These are phyloP conservation scores for Isatis lusitanica DNA, from an alignment of 441 rosid species.

Conservation along the genomic window DNA sequence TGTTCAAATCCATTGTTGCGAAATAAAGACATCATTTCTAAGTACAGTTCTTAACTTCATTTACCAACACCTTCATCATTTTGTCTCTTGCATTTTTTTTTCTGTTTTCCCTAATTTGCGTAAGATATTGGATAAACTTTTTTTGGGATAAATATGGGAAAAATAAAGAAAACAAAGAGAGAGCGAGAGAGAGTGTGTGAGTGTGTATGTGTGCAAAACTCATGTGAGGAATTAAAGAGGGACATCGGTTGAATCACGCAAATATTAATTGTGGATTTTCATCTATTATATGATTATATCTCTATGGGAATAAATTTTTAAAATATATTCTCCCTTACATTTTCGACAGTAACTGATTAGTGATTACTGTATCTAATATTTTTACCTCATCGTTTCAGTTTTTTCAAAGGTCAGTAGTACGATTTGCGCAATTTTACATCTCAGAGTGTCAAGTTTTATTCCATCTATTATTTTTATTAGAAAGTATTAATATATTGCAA, in stretches of 20 bases:
- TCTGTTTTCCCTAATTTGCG: conserved; percentile 11
- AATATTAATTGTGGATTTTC: conserved; percentile 23
- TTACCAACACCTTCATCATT: conserved; percentile 20
- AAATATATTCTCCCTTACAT: not conserved
- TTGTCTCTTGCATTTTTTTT: conserved; percentile 8
- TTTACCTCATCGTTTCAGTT: not conserved
- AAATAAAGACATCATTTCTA: conserved; percentile 13
- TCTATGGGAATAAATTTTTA: not conserved
- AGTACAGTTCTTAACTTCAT: conserved; percentile 30
- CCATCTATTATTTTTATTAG: too few species aligned
- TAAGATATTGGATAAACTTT: conserved; percentile 4
- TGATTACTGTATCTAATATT: not conserved
- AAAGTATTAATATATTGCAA: too few species aligned
- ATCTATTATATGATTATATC: not conserved
- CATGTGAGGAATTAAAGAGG: conserved; percentile 37
- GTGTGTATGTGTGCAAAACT: conserved; percentile 29
- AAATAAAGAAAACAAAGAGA: conserved; percentile 7
- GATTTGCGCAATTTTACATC: too few species aligned
- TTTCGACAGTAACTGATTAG: not conserved
- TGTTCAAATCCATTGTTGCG: conserved; percentile 15
- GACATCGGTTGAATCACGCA: conserved; percentile 40
- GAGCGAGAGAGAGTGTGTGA: not conserved
- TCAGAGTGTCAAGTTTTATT: too few species aligned
- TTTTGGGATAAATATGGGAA: conserved; percentile 15
- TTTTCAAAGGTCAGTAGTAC: too few species aligned